Evolutionary conservation across 2,329 filamentous ascomycete genomes (phyloP), one percentile per base, ranked within the genome.

Genomic region (Tolypocladium ovalisporum): DNA sequence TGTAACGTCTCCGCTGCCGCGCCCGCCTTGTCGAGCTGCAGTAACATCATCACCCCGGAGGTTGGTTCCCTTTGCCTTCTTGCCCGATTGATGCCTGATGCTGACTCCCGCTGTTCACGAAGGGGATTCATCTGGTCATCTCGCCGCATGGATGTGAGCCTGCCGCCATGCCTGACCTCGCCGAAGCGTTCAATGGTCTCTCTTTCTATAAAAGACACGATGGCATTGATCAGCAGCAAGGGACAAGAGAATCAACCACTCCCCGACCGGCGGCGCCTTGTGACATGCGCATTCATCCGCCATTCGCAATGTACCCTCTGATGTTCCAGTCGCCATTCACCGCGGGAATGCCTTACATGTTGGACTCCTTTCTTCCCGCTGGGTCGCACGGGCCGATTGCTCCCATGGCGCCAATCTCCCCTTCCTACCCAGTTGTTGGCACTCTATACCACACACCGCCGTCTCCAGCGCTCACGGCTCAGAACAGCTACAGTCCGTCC

Each of bases 1-100:
- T 76, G 75, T 55, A 79, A 84, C 59, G 70, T 74, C 27, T 71
- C 75, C 2, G 67, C 75, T 55, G 77, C 78, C 12, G 52, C 73
- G 19, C 63, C 64, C 5, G 76, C 77, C 6, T 68, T 76, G 4
- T 64, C 71, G 9, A 71, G 70, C 57, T 73, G 75, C 51, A 63
- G 62, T 19, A 60, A 60, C 27, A 59, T 62, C 8, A 53, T 64
- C 5, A 62, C 61, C 12, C 44, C 60, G 0, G 64, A 70, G 56
- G 71, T 71, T 59, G 62, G 65, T 58, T 1, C 34, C 17, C 22
- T 15, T 8, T 4, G 35, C 39, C 32, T 34, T 42, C 3, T 22
- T 27, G 7, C 17, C 6, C 29, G 19, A 19, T 19, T 15, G 12
- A 34, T 17, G n/a, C 4, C 29, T 35, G 15, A 27, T 13, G 17